Evolutionary conservation across 352 stramenopile genomes (phyloP), one percentile per base, ranked within the genome.

Genomic region (Globisporangium acanthophoron): DNA sequence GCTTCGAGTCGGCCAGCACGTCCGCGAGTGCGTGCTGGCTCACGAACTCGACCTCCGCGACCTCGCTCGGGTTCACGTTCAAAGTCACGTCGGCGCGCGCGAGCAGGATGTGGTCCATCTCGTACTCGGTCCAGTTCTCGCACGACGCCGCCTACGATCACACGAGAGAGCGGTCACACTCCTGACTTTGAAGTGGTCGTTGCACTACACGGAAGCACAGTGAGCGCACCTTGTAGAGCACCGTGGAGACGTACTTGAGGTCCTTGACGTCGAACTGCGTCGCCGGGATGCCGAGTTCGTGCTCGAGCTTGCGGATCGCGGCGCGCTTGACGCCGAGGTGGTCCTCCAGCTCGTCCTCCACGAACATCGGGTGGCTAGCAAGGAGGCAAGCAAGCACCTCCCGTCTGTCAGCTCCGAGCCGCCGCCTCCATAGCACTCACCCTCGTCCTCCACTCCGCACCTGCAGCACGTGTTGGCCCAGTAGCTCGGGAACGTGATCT

Each of bases 401-500:
- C n/a, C 11, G 3, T 12, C 16, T 16, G 18, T 44, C 4, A 24
- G 15, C 18, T 9, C 9, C 47, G 24, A 54, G 49, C 16, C 15
- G 6, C 15, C 11, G 1, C 24, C 1, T 5, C 20, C 52, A n/a
- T 50, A 83, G 18, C 16, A 48, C 3, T 6, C 18, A 9, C n/a
- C 20, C 43, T 12, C 9, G 2, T 15, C 18, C 16, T 12, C 6
- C 18, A 11, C 1, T 7, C 18, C 52, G 13, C 54, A 86, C 76
- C 76, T 97, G 78, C 97, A 99, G 72, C 97, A 99, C 15, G 97
- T 99, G 74, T 99, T 99, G 16, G 97, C 98, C 97, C 97, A 99
- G 37, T 98, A 96, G 67, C 90, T 87, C 15, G 97, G 97, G 72
- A 99, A 99, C 27, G 97, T 99, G 74, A 99, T 99, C 77, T 99